Conservation (phyloP, 345 rosid genomes). For the Populus ilicifolia region DNA sequence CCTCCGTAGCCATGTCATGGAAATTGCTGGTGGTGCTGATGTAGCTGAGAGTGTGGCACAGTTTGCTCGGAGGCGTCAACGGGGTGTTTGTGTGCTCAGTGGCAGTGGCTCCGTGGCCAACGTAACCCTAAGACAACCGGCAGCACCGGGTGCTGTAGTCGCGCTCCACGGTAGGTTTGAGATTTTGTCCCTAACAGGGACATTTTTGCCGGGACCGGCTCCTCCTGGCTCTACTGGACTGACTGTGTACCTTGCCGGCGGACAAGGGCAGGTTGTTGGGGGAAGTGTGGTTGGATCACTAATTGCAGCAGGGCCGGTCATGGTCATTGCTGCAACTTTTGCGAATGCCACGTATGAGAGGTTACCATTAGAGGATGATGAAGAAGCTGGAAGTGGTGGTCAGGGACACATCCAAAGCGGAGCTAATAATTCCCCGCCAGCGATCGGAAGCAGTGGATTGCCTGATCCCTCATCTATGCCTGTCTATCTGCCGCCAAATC, state of each 20-base stretch:
- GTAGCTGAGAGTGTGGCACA: slow-evolving; percentile 72
- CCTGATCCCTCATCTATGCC: slow-evolving; percentile 50
- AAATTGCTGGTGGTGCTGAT: slow-evolving; percentile 65
- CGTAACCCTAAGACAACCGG: slow-evolving; percentile 76
- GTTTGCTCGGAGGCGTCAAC: slow-evolving; percentile 65
- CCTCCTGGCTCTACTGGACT: slow-evolving; percentile 83
- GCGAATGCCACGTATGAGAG: slow-evolving; percentile 82
- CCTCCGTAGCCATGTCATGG: slow-evolving; percentile 79
- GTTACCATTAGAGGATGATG: slow-evolving; percentile 70
- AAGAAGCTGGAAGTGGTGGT: slow-evolving; percentile 32
- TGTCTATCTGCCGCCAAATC: slow-evolving; percentile 56
- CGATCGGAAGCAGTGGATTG: slow-evolving; percentile 43
- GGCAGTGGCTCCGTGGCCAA: slow-evolving; percentile 79
- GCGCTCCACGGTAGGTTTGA: slow-evolving; percentile 82
- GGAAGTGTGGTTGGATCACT: slow-evolving; percentile 76
- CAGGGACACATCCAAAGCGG: slow-evolving; percentile 49
- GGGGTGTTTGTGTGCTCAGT: slow-evolving; percentile 77
- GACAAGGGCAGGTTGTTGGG: slow-evolving; percentile 81
- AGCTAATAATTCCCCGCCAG: slow-evolving; percentile 41
- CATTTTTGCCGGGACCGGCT: slow-evolving; percentile 79
- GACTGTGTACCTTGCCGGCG: slow-evolving; percentile 68
- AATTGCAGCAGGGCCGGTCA: slow-evolving; percentile 66
- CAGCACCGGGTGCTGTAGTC: slow-evolving; percentile 67
- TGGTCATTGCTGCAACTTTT: slow-evolving; percentile 84
- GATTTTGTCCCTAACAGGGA: slow-evolving; percentile 68